Base-by-base conservation (phyloP, 108 stramenopile species). In the Epithemia pelagica region DNA sequence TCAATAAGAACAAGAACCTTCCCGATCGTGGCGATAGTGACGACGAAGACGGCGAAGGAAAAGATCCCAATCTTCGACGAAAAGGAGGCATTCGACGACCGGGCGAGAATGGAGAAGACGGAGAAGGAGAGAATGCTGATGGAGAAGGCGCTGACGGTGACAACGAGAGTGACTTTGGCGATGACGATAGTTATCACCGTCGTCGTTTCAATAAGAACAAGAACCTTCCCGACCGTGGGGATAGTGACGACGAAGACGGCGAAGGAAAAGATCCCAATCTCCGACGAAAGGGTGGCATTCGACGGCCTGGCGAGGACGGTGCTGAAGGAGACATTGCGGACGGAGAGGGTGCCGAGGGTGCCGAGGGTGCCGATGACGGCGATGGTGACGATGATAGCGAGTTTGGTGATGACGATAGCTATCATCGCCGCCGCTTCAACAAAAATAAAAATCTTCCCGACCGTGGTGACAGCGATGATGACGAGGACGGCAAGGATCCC, bases 301-400 rank as follows among this genome's bases (percentile, higher is more conserved):
- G 5, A 46, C 5, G 37, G 37, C 37, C 37, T 5, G 37, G 37
- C 5, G 37, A 46, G 26, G 32, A 62, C 30, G 77, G 72, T 59
- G 74, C 77, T 24, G 79, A 5, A 10, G 58, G 70, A 65, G 61
- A 26, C 26, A 60, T 66, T 25, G 68, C 66, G 23, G 30, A 69
- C 31, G 53, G 28, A 19, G 66, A 58, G 51, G 65, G 46, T 20
- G 28, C 23, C 8, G 37, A 53, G 32, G 64, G 27, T 51, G n/a
- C n/a, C n/a, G n/a, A n/a, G n/a, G n/a, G n/a, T n/a, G n/a, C n/a
- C n/a, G 22, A 32, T 23, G 28, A 59, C 60, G 61, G 61, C 61
- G 29, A 70, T 30, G 54, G 63, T 64, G 63, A 5, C 20, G 25
- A 51, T 37, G n/a, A n/a, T n/a, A n/a, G n/a, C 67, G 15, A 51